These are phyloP conservation scores for Coccomyxa subellipsoidea DNA, from an alignment of 163 green algal genomes.

Conservation along the genomic window DNA sequence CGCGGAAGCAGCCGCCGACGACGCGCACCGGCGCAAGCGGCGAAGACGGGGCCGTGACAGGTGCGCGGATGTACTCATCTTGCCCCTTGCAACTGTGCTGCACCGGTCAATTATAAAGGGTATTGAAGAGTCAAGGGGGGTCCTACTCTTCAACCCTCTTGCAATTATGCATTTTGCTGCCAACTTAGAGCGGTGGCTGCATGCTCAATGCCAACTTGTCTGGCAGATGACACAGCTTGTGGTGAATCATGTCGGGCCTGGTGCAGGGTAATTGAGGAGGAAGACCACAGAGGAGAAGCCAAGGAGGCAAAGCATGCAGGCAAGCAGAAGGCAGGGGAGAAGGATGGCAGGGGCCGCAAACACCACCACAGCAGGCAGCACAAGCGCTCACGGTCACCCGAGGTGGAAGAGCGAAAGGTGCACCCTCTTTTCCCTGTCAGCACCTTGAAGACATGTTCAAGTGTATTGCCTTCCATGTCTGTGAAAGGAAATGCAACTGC, in stretches of 20 bases:
- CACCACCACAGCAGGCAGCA: too few relatives aligned
- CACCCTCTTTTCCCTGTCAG: neutral
- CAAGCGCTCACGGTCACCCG: neutral
- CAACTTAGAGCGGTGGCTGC: too few relatives aligned
- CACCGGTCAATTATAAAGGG: too few relatives aligned
- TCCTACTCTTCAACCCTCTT: too few relatives aligned
- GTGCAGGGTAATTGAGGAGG: neutral
- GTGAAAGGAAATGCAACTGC: too few relatives aligned
- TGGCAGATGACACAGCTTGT: too few relatives aligned
- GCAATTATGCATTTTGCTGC: too few relatives aligned
- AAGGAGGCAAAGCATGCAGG: neutral
- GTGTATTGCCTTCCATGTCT: too few relatives aligned
- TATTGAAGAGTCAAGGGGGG: too few relatives aligned
- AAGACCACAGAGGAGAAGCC: neutral
- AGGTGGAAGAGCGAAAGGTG: neutral
- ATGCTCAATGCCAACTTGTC: too few relatives aligned
- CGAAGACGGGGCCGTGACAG: neutral
- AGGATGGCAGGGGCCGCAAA: neutral
- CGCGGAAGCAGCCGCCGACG: too few relatives aligned
- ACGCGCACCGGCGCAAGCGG: neutral
- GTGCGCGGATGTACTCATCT: neutral
- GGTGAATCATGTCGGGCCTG: neutral
- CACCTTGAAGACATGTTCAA: too few relatives aligned
- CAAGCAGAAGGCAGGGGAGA: neutral
- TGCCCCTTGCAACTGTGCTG: neutral